Conservation (phyloP, 169 alveolate genomes). For the Plasmodium blacklocki region DNA sequence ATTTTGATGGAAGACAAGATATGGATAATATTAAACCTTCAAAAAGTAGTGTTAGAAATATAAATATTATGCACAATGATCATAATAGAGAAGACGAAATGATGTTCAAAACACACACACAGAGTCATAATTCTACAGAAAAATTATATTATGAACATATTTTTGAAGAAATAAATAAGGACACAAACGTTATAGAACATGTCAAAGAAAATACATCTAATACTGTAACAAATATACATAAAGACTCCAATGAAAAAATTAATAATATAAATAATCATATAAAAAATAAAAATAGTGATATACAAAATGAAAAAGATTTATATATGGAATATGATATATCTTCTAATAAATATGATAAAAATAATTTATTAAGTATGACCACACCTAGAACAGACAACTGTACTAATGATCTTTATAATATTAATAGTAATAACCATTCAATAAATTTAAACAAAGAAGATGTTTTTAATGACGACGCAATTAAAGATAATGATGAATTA, state of each 20-base stretch:
- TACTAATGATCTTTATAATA: too few relatives aligned
- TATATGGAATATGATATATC: too few relatives aligned
- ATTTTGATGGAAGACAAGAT: too few relatives aligned
- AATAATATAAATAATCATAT: neutral
- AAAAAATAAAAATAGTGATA: neutral
- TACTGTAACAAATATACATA: neutral
- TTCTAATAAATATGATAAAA: too few relatives aligned
- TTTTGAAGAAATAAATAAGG: slow-evolving; percentile 12
- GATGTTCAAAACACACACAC: neutral
- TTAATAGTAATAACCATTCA: too few relatives aligned
- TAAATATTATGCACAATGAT: neutral
- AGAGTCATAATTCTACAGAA: neutral
- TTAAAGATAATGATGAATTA: slow-evolving; percentile 40
- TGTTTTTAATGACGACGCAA: neutral
- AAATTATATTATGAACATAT: slow-evolving; percentile 19
- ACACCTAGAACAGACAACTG: too few relatives aligned
- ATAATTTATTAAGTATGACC: too few relatives aligned
- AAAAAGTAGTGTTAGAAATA: neutral
- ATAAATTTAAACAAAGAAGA: neutral
- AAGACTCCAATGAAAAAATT: neutral
- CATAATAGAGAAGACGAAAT: neutral
- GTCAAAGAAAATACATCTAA: neutral
- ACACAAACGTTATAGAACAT: neutral
- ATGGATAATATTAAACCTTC: too few relatives aligned
- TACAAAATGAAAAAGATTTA: neutral